Conservation (phyloP, 164 flowering plant genomes). For the Kalanchoe fedtschenkoi region DNA sequence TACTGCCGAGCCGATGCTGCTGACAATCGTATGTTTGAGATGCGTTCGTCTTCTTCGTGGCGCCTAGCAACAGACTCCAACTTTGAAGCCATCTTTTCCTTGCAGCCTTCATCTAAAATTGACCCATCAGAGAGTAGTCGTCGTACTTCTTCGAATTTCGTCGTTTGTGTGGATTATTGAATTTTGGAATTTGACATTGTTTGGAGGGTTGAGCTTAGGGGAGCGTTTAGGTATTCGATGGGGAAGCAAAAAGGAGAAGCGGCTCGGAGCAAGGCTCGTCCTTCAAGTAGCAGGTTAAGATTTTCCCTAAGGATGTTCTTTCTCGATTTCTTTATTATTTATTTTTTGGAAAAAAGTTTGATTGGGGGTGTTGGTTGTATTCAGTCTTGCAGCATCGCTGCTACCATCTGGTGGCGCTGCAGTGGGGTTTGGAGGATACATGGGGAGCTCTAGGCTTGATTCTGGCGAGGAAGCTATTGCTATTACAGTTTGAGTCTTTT, state of each 20-base stretch:
- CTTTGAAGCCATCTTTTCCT: not conserved
- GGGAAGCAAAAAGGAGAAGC: slow-evolving; percentile 83
- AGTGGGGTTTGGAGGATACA: slow-evolving; percentile 87
- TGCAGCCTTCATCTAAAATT: not conserved
- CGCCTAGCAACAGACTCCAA: not conserved
- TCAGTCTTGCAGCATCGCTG: slow-evolving; percentile 74
- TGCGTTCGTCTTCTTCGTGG: too few species aligned
- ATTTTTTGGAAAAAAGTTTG: not conserved
- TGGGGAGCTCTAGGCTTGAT: slow-evolving; percentile 71
- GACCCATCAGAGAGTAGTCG: not conserved
- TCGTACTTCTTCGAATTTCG: not conserved
- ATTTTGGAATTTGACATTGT: not conserved
- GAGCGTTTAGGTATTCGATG: slow-evolving; percentile 25
- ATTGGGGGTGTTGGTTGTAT: not conserved
- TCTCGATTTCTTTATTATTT: not conserved
- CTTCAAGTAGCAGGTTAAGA: slow-evolving; percentile 90
- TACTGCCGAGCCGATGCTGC: too few species aligned
- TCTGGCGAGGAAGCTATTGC: slow-evolving; percentile 23
- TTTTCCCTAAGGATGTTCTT: not conserved
- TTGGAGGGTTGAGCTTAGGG: not conserved
- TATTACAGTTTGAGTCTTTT: not conserved
- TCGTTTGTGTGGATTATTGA: not conserved
- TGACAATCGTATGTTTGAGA: too few species aligned
- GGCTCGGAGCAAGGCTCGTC: slow-evolving; percentile 65
- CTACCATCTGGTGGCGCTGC: slow-evolving; percentile 48